Conservation (phyloP, 2,329 filamentous ascomycete species). For the Nemania serpens region DNA sequence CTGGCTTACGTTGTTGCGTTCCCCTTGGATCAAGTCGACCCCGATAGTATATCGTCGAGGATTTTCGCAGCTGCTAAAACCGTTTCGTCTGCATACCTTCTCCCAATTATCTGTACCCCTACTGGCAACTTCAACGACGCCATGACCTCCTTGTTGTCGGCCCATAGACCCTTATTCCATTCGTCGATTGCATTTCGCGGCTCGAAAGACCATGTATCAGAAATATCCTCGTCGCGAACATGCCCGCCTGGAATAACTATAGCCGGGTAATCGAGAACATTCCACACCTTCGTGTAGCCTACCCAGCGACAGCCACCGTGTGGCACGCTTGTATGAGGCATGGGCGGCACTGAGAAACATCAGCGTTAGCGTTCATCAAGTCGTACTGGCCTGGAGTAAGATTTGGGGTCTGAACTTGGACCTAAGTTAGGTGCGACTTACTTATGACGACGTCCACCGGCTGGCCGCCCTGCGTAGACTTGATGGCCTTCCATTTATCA, state of each 20-base stretch:
- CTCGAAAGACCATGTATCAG: constrained; percentile 44
- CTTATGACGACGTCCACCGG: constrained; percentile 59
- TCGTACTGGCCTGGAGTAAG: neutral
- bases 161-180: constrained; percentile 57
- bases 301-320: constrained; percentile 50
- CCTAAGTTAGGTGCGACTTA: neutral
- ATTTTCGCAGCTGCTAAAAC: constrained; percentile 51
- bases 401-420: too few relatives aligned
- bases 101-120: constrained; percentile 57
- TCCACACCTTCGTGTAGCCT: constrained; percentile 67
- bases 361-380: neutral
- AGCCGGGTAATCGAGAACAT: constrained; percentile 65
- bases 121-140: constrained; percentile 49
- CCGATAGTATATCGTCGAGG: constrained; percentile 36
- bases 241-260: constrained; percentile 59
- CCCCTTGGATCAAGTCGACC: neutral
- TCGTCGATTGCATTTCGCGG: constrained; percentile 56
- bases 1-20: neutral
- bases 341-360: constrained; percentile 49
- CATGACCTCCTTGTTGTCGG: constrained; percentile 47
- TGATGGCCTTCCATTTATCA: constrained; percentile 59
- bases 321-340: constrained; percentile 63
- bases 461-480: constrained; percentile 48
- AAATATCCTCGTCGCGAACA: constrained; percentile 49
- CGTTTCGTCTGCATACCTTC: constrained; percentile 59